Conservation (phyloP, 2,329 filamentous ascomycete species). For the Alternaria triticina region DNA sequence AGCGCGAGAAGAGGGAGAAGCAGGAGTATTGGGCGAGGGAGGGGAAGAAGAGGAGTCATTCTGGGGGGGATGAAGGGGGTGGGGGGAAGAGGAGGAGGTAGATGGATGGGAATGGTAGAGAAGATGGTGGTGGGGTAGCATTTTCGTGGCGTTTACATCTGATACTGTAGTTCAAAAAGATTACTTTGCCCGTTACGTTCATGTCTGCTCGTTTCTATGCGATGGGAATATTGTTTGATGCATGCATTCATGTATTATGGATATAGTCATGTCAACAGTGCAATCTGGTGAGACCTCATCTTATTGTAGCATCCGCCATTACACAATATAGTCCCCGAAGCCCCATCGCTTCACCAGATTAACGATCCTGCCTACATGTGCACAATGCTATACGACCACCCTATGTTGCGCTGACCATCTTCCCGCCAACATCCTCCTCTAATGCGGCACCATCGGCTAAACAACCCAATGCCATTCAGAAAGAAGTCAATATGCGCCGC, state of each 20-base stretch:
- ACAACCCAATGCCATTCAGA: background rate
- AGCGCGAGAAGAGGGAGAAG: slow-evolving; percentile 86
- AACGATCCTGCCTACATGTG: background rate
- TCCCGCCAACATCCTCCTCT: background rate
- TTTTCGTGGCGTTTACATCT: background rate
- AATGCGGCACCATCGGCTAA: background rate
- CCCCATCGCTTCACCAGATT: background rate
- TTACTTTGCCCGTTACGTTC: too few species aligned
- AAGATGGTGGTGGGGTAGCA: background rate
- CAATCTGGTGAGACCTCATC: background rate
- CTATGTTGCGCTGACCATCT: background rate
- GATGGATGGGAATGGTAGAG: background rate
- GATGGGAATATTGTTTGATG: background rate
- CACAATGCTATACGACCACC: background rate
- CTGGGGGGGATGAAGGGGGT: slow-evolving; percentile 49
- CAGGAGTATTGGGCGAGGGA: slow-evolving; percentile 93
- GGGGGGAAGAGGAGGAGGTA: slow-evolving; percentile 40
- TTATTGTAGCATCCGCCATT: background rate
- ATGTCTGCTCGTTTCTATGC: too few species aligned
- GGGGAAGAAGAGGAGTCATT: slow-evolving; percentile 75
- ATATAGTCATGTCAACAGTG: background rate
- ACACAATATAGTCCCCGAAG: background rate
- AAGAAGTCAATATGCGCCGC: background rate
- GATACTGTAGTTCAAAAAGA: background rate
- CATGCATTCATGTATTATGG: background rate